phyloP scores from a whole-genome alignment of 768 basidiomycete genomes.

The Peribolospora baueri region DNA sequence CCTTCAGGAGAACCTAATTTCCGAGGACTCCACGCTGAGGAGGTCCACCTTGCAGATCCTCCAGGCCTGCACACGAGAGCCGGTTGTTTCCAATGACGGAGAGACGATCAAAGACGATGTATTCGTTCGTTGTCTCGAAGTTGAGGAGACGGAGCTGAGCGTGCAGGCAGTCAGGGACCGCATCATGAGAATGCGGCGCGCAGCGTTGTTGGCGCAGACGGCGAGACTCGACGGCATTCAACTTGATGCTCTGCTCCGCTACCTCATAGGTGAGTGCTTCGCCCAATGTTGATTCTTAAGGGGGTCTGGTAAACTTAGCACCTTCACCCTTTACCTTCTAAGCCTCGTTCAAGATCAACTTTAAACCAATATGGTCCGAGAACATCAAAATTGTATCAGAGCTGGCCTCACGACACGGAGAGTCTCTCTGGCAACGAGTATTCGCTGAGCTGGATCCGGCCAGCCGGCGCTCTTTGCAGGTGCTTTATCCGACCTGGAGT shows the following conservation, averaged over 20 bases:
- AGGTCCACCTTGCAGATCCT: conserved; percentile 35
- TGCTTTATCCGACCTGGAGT: conserved; percentile 1
- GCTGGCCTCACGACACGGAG: conserved; percentile 33
- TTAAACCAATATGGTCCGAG: conserved; percentile 72
- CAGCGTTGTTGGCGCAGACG: conserved; percentile 24
- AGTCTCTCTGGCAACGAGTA: conserved; percentile 44
- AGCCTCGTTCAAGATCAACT: conserved; percentile 82
- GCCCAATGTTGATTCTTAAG: not conserved
- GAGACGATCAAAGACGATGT: conserved; percentile 14
- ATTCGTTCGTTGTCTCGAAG: conserved; percentile 33
- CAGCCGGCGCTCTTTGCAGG: conserved; percentile 5
- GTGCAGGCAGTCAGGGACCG: conserved; percentile 63
- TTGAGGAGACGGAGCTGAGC: conserved; percentile 57
- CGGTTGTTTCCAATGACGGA: conserved; percentile 16
- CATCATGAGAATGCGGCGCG: conserved; percentile 46
- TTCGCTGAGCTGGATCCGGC: conserved; percentile 34
- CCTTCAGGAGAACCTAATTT: conserved; percentile 35
- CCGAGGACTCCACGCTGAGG: conserved; percentile 45
- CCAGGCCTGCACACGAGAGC: conserved; percentile 31
- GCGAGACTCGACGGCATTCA: not conserved
- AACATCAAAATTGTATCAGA: conserved; percentile 40
- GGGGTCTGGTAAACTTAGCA: not conserved
- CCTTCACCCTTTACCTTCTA: not conserved
- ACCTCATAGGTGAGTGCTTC: conserved; percentile 39
- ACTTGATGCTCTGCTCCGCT: conserved; percentile 38